These are phyloP conservation scores for Eragrostis curvula DNA, from an alignment of 176 grass and related monocot species.

Conservation along the genomic window DNA sequence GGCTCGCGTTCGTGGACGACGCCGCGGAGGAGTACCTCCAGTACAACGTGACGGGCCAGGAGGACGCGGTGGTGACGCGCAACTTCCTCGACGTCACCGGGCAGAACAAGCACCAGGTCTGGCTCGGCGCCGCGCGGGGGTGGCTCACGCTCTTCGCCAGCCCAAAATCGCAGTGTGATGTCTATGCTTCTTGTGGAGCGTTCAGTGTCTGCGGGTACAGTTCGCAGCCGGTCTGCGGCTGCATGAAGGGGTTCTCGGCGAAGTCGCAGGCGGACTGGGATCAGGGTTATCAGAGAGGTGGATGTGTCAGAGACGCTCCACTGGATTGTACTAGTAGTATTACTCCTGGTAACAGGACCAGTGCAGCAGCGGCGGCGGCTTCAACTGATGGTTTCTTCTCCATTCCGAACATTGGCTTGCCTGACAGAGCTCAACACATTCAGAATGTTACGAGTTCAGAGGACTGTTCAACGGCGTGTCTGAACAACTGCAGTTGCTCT, in stretches of 20 bases:
- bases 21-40: slow-evolving; percentile 31
- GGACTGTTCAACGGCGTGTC: slow-evolving; percentile 36
- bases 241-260: slow-evolving; percentile 43
- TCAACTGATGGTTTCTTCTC: slow-evolving; percentile 44
- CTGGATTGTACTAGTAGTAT: slow-evolving; percentile 26
- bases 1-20: slow-evolving; percentile 35
- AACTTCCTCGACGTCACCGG: slow-evolving; percentile 36
- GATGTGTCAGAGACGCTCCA: slow-evolving; percentile 34
- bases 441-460: not conserved
- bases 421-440: not conserved
- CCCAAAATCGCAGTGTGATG: slow-evolving; percentile 40
- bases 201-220: slow-evolving; percentile 36
- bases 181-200: slow-evolving; percentile 34
- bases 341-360: not conserved
- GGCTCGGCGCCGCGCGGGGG: not conserved
- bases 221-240: slow-evolving; percentile 10
- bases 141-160: slow-evolving; percentile 39
- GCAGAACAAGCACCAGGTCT: slow-evolving; percentile 41
- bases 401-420: slow-evolving; percentile 22
- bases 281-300: slow-evolving; percentile 30
- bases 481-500: slow-evolving; percentile 48
- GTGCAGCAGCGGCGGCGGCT: not conserved
- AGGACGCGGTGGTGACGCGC: slow-evolving; percentile 20
- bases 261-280: slow-evolving; percentile 36
- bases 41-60: slow-evolving; percentile 31